Evolutionary conservation across 805 yeast species (phyloP).

Genomic region (Scheffersomyces stipitis): DNA sequence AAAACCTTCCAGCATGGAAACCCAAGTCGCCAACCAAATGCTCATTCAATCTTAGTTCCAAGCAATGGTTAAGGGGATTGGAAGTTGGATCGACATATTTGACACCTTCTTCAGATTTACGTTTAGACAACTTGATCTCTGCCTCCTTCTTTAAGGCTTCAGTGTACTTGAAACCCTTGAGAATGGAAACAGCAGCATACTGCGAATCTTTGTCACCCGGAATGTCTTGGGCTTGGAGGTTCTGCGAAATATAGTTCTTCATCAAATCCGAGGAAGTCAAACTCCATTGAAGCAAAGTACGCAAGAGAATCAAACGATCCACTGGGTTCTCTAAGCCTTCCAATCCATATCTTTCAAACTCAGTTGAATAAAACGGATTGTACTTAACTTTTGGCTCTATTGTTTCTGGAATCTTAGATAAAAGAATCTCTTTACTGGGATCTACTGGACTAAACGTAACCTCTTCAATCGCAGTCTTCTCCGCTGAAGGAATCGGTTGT

Average conservation of each 20-base stretch:
- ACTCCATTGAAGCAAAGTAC: conserved; percentile 38
- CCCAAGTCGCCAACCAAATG: conserved; percentile 41
- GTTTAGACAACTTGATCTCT: conserved; percentile 28
- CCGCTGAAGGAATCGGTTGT: conserved; percentile 8
- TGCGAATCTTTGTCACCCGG: conserved; percentile 39
- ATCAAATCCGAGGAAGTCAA: conserved; percentile 31
- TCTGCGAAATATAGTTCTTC: conserved; percentile 22
- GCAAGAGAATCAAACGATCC: conserved; percentile 37
- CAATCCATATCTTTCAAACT: conserved; percentile 34
- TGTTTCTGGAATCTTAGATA: background rate
- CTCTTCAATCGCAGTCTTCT: conserved; percentile 5
- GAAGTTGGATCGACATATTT: conserved; percentile 40
- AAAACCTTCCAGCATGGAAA: conserved; percentile 39
- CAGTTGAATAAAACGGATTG: conserved; percentile 22
- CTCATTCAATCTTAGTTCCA: conserved; percentile 35
- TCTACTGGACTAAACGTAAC: conserved; percentile 19
- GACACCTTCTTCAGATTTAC: conserved; percentile 16
- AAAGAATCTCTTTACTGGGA: conserved; percentile 3
- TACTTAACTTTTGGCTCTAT: conserved; percentile 9
- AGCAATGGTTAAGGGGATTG: conserved; percentile 33
- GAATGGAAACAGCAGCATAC: conserved; percentile 34
- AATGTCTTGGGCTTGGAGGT: conserved; percentile 29
- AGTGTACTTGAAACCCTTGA: conserved; percentile 35
- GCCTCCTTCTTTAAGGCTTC: conserved; percentile 30
- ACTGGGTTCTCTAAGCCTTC: conserved; percentile 27